Base-by-base conservation (phyloP, 2,329 filamentous ascomycete species). In the Botrytis medusae region DNA sequence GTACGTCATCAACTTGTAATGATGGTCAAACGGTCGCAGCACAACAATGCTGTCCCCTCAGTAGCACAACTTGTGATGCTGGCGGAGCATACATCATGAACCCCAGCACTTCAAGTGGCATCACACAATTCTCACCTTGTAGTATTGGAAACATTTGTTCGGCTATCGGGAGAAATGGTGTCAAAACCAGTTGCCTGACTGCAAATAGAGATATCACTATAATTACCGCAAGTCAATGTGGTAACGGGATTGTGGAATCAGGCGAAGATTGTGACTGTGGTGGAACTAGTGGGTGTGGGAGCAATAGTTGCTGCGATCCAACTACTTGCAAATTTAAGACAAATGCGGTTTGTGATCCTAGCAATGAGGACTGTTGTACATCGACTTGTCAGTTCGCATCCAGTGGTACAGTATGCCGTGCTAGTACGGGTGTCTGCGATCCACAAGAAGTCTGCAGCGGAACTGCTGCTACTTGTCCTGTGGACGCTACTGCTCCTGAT, bases 211-310 rank as follows among this genome's bases (percentile, higher is more conserved):
- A 93, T 76, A 90, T 99, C 64, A 87, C 89, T 46, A 96, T 92
- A 42, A 93, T 97, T 77, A 92, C 90, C 0, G 93, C 92, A 72
- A 92, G 91, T 78, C 91, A 95, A 80, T 99, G 96, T 82, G 96
- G 96, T 73, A 99, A 99, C 82, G 96, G 96, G 71, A 98, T 99
- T 77, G 96, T 99, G 69, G 96, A 98, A 83, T 85, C 88, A 29
- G 96, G 94, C 76, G 96, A 99, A 83, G 92, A 99, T 71, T 99
- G 96, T 83, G 96, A 99, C 83, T 99, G 96, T 79, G 96, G 96
- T 75, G 95, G 95, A 72, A 84, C 85, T 22, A 83, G 85, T 22
- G 89, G 88, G 57, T 99, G 96, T 81, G 89, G 86, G 37, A 83
- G 86, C 79, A 96, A 98, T 83, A 80, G 82, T 22, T 99, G 96